phyloP scores from a whole-genome alignment of 345 rosid species.

The Syzygium jambos region DNA sequence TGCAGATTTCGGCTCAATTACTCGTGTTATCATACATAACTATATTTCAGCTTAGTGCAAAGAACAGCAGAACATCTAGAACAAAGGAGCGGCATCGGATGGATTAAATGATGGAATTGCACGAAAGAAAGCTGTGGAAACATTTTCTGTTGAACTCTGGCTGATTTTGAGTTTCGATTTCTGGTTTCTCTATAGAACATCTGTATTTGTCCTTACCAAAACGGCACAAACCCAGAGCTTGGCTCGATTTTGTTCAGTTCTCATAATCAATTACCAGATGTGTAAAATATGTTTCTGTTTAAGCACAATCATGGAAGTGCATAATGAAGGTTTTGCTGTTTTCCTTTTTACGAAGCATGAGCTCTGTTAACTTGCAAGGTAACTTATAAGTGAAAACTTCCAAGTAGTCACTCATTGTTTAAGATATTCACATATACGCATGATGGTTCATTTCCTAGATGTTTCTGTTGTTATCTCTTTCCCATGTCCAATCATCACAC shows the following conservation, averaged over 20 bases:
- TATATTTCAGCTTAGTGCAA: neutral
- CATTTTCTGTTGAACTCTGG: neutral
- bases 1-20: neutral
- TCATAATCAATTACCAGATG: neutral
- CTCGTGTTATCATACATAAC: neutral
- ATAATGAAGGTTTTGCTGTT: neutral
- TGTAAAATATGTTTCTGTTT: neutral
- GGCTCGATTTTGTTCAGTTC: neutral
- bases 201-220: neutral
- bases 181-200: neutral
- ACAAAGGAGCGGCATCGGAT: neutral
- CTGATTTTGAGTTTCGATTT: neutral
- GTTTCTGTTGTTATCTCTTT: neutral
- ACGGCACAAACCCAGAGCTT: neutral
- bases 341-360: neutral
- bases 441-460: neutral
- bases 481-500: neutral
- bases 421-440: neutral
- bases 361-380: neutral
- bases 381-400: neutral
- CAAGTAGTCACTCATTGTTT: neutral
- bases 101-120: neutral
- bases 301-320: neutral
- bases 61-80: neutral
- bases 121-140: neutral